Percentiles rank a stretch among this genome's conserved stretches.
phyloP scores from a whole-genome alignment of 805 yeast species.

The Saccharomycopsis babjevae region DNA sequence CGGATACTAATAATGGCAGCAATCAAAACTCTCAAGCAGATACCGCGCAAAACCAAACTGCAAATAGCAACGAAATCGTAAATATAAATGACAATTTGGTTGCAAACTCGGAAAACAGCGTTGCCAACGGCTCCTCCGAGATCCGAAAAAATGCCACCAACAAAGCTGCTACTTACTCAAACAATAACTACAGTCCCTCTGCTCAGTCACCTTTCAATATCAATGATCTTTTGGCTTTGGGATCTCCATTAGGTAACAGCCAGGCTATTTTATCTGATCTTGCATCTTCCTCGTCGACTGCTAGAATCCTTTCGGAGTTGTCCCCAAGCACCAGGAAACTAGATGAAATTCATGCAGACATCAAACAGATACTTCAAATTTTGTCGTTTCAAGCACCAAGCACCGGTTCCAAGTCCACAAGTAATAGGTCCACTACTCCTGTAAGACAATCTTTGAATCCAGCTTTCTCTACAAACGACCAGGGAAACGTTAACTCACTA shows the following conservation, averaged over 20 bases:
- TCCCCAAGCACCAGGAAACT: conserved; percentile 10
- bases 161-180: too few relatives aligned
- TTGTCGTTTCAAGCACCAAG: not conserved
- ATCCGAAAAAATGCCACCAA: too few relatives aligned
- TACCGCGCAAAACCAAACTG: too few relatives aligned
- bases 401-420: not conserved
- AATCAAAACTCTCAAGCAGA: too few relatives aligned
- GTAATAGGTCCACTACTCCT: not conserved
- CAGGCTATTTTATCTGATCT: conserved; percentile 12
- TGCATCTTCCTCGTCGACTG: not conserved
- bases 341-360: conserved; percentile 20
- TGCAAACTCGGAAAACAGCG: not conserved
- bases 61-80: too few relatives aligned
- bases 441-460: not conserved
- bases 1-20: too few relatives aligned
- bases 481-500: too few relatives aligned
- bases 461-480: too few relatives aligned
- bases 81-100: too few relatives aligned
- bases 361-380: conserved; percentile 6
- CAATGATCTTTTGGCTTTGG: conserved; percentile 8
- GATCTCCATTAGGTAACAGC: conserved; percentile 5
- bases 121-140: not conserved
- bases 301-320: not conserved
- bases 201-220: conserved; percentile 13
- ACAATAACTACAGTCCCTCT: conserved; percentile 1